These are phyloP conservation scores for Linum lewisii DNA, from an alignment of 345 rosid species.

Conservation along the genomic window DNA sequence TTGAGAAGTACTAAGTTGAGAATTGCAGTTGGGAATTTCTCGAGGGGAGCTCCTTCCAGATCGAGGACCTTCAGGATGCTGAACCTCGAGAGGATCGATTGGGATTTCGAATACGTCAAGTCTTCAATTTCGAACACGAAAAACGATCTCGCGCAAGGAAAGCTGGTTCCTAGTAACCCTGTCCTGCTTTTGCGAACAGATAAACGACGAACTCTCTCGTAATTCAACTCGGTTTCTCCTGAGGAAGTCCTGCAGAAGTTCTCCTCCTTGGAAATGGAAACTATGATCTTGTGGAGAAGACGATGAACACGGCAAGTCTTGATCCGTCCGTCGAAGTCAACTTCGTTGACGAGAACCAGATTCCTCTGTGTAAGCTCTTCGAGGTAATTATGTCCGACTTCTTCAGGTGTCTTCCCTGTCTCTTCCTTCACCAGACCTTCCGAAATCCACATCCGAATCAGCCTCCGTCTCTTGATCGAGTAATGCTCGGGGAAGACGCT, in stretches of 20 bases:
- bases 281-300: conserved; percentile 27
- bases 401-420: conserved; percentile 32
- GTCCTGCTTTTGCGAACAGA: conserved; percentile 25
- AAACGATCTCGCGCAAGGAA: conserved; percentile 23
- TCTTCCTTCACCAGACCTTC: conserved; percentile 17
- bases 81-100: conserved; percentile 5
- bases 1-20: conserved; percentile 19
- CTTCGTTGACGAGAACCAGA: conserved; percentile 24
- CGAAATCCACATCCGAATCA: conserved; percentile 3
- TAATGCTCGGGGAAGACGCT: background rate
- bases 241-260: conserved; percentile 11
- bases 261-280: conserved; percentile 29
- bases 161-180: background rate
- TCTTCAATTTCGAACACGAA: conserved; percentile 24
- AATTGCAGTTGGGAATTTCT: conserved; percentile 25
- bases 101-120: background rate
- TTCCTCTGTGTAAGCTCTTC: conserved; percentile 31
- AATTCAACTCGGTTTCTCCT: conserved; percentile 7
- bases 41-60: conserved; percentile 24
- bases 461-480: background rate
- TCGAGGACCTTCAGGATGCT: conserved; percentile 32
- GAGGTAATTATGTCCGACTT: conserved; percentile 35
- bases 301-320: conserved; percentile 31
- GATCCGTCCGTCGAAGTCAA: conserved; percentile 23
- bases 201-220: conserved; percentile 32